A percentile compares a stretch with the other conserved stretches of the same genome.
phyloP scores from a whole-genome alignment of 495 filamentous ascomycete genomes.

The Echria macrotheca region DNA sequence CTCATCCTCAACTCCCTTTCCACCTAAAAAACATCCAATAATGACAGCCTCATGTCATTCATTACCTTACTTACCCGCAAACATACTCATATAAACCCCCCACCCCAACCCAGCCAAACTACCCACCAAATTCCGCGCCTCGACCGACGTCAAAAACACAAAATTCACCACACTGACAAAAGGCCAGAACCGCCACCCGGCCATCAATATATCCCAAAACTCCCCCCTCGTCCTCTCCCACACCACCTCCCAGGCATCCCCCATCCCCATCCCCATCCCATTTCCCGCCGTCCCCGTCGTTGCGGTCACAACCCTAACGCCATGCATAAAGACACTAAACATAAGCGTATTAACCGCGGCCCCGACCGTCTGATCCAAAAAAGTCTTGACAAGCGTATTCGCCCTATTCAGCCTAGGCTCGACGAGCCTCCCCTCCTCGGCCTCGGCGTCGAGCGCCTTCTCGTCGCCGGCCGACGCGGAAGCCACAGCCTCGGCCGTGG shows the following conservation, averaged over 20 bases:
- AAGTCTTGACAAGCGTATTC: conserved; percentile 76
- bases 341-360: conserved; percentile 70
- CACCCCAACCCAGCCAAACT: conserved; percentile 76
- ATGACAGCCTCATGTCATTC: too few species aligned
- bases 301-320: conserved; percentile 36
- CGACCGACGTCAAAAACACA: conserved; percentile 65
- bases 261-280: conserved; percentile 18
- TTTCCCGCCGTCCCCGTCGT: background rate
- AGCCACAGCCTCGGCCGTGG: conserved; percentile 29
- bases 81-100: conserved; percentile 80
- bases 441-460: conserved; percentile 38
- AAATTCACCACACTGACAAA: conserved; percentile 75
- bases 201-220: conserved; percentile 64
- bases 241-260: conserved; percentile 30
- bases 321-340: conserved; percentile 52
- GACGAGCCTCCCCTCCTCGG: conserved; percentile 34
- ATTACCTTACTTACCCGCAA: conserved; percentile 36
- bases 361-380: conserved; percentile 75
- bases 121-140: conserved; percentile 70
- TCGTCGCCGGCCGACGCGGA: conserved; percentile 37
- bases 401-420: conserved; percentile 52
- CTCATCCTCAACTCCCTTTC: too few species aligned
- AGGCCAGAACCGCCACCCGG: conserved; percentile 80
- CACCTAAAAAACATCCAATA: too few species aligned
- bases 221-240: conserved; percentile 42